Evolutionary conservation across 2,329 filamentous ascomycete genomes (phyloP).

Genomic region (Cladosporium sp.): DNA sequence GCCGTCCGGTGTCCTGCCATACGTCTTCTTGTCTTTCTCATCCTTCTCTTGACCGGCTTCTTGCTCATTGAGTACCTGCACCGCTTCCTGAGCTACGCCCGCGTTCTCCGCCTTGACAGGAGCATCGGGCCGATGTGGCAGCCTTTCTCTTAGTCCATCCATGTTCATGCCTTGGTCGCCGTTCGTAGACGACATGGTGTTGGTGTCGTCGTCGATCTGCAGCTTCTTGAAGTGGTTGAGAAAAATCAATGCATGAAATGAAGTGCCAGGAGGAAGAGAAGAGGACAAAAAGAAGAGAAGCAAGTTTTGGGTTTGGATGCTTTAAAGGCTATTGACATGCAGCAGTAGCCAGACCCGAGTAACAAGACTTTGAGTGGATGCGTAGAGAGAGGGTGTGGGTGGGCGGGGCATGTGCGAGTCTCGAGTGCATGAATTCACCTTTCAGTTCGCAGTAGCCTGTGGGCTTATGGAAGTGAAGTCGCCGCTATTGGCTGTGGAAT

Average conservation of each 20-base stretch:
- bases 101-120: conserved; percentile 29
- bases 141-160: conserved; percentile 45
- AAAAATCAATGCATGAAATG: too few species aligned
- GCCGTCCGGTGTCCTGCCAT: conserved; percentile 85
- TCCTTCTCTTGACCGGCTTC: conserved; percentile 44
- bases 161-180: conserved; percentile 1
- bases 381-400: neutral
- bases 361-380: too few species aligned
- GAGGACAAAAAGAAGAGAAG: neutral
- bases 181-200: conserved; percentile 11
- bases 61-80: conserved; percentile 47
- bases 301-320: neutral
- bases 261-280: neutral
- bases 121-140: conserved; percentile 31
- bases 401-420: neutral
- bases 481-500: neutral
- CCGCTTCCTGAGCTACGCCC: conserved; percentile 43
- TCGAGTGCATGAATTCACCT: neutral
- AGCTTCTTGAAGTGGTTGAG: neutral
- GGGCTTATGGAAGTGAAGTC: neutral
- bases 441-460: neutral
- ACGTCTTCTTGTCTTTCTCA: conserved; percentile 68
- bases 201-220: conserved; percentile 11
- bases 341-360: neutral
- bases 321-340: neutral